Evolutionary conservation across 768 basidiomycete species (phyloP), one percentile per base, ranked within the genome.

Genomic region (Asterophora parasitica): DNA sequence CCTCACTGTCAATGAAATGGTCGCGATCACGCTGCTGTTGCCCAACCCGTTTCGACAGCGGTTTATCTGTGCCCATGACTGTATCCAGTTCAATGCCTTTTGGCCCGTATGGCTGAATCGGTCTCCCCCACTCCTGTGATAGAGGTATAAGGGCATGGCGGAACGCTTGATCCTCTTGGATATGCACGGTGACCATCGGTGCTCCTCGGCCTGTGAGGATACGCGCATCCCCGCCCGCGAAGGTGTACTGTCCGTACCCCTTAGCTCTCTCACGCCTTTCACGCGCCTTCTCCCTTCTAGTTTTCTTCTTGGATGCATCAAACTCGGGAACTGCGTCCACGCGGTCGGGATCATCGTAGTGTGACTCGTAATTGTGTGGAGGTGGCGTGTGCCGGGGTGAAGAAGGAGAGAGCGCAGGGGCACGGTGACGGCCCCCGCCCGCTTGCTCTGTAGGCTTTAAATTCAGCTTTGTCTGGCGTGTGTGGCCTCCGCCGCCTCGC

Each of bases 161-260:
- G 44, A 78, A 73, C 8, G 58, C 68, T 19, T 70, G 65, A 46
- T 77, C 76, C 54, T 77, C 71, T 54, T 77, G 71, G 13, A 73
- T 47, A 46, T 76, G 65, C 15, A 78, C 61, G 1, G 73, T 72
- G 17, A 77, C 54, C 17, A 67, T 57, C 3, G 51, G 54, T 13
- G 52, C 49, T n/a, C 60, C 54, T 49, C 68, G 60, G 11, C 74
- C 72, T 6, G 66, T 64, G 10, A 67, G 54, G 37, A 82, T 61
- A 20, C 62, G 70, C 4, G 64, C 65, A 11, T 64, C 67, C 12
- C 63, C 62, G 3, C 69, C 61, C n/a, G 62, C 53, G 49, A 78
- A 68, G 33, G 53, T 70, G 68, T 62, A 78, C 42, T 70, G 36
- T 34, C 65, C 65, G 19, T 57, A 58, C 55, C 49, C 51, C 62